Evolutionary conservation across 2,329 filamentous ascomycete species (phyloP).

Genomic region (Fusarium cicatricum): DNA sequence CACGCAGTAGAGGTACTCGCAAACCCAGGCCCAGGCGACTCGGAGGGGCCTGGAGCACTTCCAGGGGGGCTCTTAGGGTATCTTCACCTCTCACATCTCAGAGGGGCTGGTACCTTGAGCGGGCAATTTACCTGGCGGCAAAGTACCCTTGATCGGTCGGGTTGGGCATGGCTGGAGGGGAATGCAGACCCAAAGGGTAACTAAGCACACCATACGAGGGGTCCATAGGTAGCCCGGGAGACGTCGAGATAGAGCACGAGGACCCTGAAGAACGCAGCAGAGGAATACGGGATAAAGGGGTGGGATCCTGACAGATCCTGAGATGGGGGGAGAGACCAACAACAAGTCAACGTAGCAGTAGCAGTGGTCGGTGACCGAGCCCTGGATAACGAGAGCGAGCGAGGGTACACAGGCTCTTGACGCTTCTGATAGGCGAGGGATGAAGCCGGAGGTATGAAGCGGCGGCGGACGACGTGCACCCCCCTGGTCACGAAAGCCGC

Average conservation of each 20-base stretch:
- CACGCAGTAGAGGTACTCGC: conserved; percentile 35
- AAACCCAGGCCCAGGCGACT: conserved; percentile 11
- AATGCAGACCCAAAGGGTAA: conserved; percentile 15
- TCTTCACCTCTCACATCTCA: conserved; percentile 19
- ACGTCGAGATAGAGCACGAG: conserved; percentile 7
- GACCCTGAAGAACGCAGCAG: background rate
- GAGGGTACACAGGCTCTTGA: conserved; percentile 24
- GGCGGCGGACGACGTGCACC: conserved; percentile 30
- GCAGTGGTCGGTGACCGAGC: conserved; percentile 28
- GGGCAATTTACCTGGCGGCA: conserved; percentile 22
- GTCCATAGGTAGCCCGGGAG: background rate
- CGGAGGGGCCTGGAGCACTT: conserved; percentile 24
- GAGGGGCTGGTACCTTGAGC: conserved; percentile 27
- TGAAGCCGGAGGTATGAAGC: conserved; percentile 35
- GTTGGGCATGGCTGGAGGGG: conserved; percentile 25
- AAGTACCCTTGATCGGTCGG: conserved; percentile 22
- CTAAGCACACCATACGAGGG: conserved; percentile 11
- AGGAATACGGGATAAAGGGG: conserved; percentile 21
- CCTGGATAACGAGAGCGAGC: conserved; percentile 31
- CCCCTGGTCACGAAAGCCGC: conserved; percentile 29
- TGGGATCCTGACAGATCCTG: background rate
- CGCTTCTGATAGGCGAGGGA: conserved; percentile 35
- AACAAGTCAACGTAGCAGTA: conserved; percentile 12
- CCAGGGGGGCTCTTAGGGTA: conserved; percentile 21
- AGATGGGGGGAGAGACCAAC: background rate